Percentiles rank a stretch among this genome's conserved stretches.
phyloP scores from a whole-genome alignment of 441 rosid species.

The Mallotus repandus region DNA sequence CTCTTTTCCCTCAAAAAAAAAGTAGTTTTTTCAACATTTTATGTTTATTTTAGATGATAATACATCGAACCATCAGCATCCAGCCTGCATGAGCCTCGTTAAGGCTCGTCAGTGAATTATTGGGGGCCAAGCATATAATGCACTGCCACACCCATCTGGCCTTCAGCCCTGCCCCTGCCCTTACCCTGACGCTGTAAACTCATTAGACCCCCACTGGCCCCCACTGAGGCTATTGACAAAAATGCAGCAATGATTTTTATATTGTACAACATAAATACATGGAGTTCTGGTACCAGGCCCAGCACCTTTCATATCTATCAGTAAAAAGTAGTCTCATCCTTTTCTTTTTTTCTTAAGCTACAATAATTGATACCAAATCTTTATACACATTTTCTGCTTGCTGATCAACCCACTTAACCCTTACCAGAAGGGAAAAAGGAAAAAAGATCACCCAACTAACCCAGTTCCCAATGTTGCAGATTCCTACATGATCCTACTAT shows the following conservation, averaged over 20 bases:
- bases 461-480: not conserved
- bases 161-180: conserved; percentile 12
- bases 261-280: conserved; percentile 18
- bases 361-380: conserved; percentile 31
- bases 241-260: conserved; percentile 24
- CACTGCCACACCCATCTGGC: conserved; percentile 16
- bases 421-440: not conserved
- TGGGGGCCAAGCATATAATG: conserved; percentile 29
- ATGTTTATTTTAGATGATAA: not conserved
- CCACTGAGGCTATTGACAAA: conserved; percentile 18
- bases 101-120: conserved; percentile 32
- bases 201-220: not conserved
- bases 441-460: not conserved
- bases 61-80: not conserved
- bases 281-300: conserved; percentile 4
- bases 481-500: not conserved
- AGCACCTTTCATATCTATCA: conserved; percentile 11
- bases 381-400: conserved; percentile 26
- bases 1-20: not conserved
- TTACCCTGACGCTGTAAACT: not conserved
- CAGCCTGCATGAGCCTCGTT: not conserved
- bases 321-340: conserved; percentile 8
- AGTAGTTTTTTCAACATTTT: not conserved
- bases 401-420: conserved; percentile 6
- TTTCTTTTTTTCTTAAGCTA: conserved; percentile 16